A percentile compares a stretch with the other conserved stretches of the same genome.
Conservation (phyloP, 176 grass and related monocot genomes). For the Triticum urartu region DNA sequence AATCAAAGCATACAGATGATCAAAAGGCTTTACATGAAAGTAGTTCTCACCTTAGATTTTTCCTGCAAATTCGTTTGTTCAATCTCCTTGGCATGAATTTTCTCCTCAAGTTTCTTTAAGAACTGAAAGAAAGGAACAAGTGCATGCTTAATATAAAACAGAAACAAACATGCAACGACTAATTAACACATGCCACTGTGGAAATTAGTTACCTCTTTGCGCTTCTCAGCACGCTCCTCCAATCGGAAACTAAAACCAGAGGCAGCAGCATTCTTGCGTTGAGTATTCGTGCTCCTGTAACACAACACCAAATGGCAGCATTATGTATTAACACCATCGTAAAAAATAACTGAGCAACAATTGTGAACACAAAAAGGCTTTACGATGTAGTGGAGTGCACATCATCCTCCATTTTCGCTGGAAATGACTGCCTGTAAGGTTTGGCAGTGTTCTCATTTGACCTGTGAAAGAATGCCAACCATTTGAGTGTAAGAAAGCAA, state of each 20-base stretch:
- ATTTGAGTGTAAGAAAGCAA: constrained; percentile 26
- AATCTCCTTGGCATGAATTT: constrained; percentile 80
- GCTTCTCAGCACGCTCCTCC: constrained; percentile 93
- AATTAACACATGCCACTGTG: neutral
- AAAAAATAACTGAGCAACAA: constrained; percentile 15
- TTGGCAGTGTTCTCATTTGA: constrained; percentile 33
- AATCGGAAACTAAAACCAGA: constrained; percentile 73
- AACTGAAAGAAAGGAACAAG: constrained; percentile 49
- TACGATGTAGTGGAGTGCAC: constrained; percentile 73
- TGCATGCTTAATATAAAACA: constrained; percentile 22
- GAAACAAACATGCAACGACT: neutral
- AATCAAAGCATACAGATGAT: neutral
- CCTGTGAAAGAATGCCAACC: constrained; percentile 40
- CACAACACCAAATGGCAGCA: neutral
- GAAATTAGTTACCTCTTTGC: constrained; percentile 68
- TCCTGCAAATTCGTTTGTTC: constrained; percentile 86
- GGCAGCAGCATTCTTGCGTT: constrained; percentile 44
- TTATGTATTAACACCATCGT: neutral
- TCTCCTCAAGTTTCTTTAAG: constrained; percentile 91
- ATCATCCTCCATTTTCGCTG: constrained; percentile 63
- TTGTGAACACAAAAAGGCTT: constrained; percentile 16
- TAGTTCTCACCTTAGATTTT: constrained; percentile 73
- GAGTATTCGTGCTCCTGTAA: constrained; percentile 62
- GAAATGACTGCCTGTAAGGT: constrained; percentile 27
- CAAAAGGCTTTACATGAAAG: neutral